Evolutionary conservation across 108 stramenopile genomes (phyloP), one percentile per base, ranked within the genome.

Genomic region (Skeletonema marinoi): DNA sequence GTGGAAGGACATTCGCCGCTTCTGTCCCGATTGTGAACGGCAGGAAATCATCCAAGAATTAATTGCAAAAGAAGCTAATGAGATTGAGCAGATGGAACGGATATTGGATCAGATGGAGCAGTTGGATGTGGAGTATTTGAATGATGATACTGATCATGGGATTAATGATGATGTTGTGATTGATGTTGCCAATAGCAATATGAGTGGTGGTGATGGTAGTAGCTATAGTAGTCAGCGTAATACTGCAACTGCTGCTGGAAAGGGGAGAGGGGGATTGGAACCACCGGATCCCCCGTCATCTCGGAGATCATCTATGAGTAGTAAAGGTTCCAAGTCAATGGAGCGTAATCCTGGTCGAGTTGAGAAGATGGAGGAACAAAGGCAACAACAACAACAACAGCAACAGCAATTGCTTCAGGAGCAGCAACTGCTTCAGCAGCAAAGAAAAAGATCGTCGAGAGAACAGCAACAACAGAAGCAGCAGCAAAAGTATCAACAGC

Each of bases 11-110:
- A 60, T 83, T 25, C 68, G 77, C 0, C 71, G 60, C 48, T 67
- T 68, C 14, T 82, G 81, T 56, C 81, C 81, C 1, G 82, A 83
- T 62, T 83, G 82, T 21, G 73, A 72, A 30, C 72, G 73, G n/a
- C 75, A 83, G 33, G 71, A 72, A 29, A 73, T 83, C 67, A 51
- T 77, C 14, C 65, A 64, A 7, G 54, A 56, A n/a, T 0, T 25
- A 5, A 25, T 56, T 5, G 10, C 10, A 25, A 19, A 10, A 2
- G 54, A 56, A 10, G 19, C 21, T 0, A 1, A 0, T 7, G 54
- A 56, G 2, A 56, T 56, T 56, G 25, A 56, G 10, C 9, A 10
- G 7, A 56, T 56, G 54, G 54, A 56, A 56, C 54, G 25, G n/a
- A n/a, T 21, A 29, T 56, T 56, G 25, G 54, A 56, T n/a, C 9